Evolutionary conservation across 345 rosid species (phyloP), one percentile per base, ranked within the genome.

Genomic region (Eucalyptus sp.): DNA sequence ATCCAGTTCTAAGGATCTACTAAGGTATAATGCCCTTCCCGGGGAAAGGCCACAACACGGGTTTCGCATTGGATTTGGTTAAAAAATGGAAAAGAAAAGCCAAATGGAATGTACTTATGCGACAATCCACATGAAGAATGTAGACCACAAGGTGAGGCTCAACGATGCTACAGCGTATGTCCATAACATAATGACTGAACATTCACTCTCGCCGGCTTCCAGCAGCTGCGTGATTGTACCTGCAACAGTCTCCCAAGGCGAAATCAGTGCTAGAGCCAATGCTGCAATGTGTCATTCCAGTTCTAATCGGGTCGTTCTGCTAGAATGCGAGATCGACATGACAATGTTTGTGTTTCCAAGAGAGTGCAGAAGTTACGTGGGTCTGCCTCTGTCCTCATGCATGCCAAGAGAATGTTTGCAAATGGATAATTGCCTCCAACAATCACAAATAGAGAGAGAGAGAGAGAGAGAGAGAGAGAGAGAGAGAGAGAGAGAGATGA

Each of bases 141-240:
- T 62, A 27, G 92, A 89, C 93, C 94, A 91, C 7, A 91, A 68
- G 1, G 94, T 93, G 13, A 94, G 89, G 10, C 88, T 84, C 18
- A 94, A 8, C 3, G 90, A 44, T 3, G 93, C 89, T 43, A 87
- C 17, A 5, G 86, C 92, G 22, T 93, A 93, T 44, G 90, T 93
- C 94, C 92, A 94, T 4, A 92, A 81, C 91, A 93, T 58, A 18
- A 92, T 86, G 16, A 93, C 89, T 1, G 94, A 94, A 54, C 89
- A 91, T 88, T 93, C 94, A 13, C 88, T 87, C 94, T 90, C 88
- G 1, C 94, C 92, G 10, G 87, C 89, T 62, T 86, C 88, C 17
- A 90, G 86, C 86, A 94, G 80, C 88, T 93, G 94, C 1, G 91
- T 80, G 15, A 92, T 91, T 2, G 90, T 90, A 48, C 94, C 95